Base-by-base conservation (phyloP, 2,329 filamentous ascomycete species). In the Xylariaceae sp. region DNA sequence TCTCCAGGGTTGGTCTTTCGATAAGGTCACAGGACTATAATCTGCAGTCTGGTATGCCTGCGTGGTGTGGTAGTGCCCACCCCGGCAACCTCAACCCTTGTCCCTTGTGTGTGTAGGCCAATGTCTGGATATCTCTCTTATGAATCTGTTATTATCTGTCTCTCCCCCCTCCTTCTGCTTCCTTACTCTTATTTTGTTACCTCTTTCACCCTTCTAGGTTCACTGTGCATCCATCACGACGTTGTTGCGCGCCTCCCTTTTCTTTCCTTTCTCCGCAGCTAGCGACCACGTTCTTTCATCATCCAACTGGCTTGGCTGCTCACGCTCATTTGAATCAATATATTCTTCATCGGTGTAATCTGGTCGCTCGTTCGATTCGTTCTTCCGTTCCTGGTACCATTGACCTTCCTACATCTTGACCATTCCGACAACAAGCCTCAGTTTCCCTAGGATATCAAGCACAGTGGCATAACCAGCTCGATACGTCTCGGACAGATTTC, bases 261-360 rank as follows among this genome's bases (percentile, higher is more conserved):
- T 44, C 49, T 55, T 58, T 63, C 50, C 55, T 57, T 64, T 54
- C 54, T 62, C 60, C 63, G 64, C 65, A 67, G 66, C 66, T 67
- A 57, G 57, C 59, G 56, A 60, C 61, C 65, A 61, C 59, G 56
- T 62, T 65, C 60, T 60, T 67, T 67, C 57, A 65, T 61, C 57
- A 60, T 55, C 71, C 72, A 74, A 75, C 72, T 74, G 72, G 71
- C 67, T 76, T 76, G 73, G 74, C 71, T 75, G 69, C 70, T 71
- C 68, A 71, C 72, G 62, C 64, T 75, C 70, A 64, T 78, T 76
- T 71, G 54, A 60, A 61, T 52, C 53, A 47, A 51, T 57, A 56
- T 44, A 47, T 57, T 57, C 49, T 49, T 61, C 51, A 50, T 58
- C 56, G 52, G 61, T 64, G 59, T 64, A 60, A 62, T 63, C 61